Base-by-base conservation (phyloP, 2,329 filamentous ascomycete genomes). In the Fusarium sulawesiense region DNA sequence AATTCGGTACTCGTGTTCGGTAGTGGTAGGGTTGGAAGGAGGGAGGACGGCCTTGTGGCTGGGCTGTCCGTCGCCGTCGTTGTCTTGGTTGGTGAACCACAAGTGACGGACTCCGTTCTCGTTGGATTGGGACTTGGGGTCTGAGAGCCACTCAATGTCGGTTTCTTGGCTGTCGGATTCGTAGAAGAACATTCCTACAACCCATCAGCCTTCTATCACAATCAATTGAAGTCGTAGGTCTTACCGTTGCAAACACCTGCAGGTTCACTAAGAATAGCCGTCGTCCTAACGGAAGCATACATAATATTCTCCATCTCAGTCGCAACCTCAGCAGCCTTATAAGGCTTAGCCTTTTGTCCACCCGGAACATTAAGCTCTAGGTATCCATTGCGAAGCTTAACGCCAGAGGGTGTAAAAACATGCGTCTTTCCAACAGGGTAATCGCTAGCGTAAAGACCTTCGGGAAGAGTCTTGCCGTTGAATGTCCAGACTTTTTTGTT, bases 91-190 rank as follows among this genome's bases (percentile, higher is more conserved):
- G 5, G 76, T 78, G 29, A 77, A 49, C 76, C 76, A 78, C 23
- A 78, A 47, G 18, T 64, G 59, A n/a, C 73, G 70, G 14, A 64
- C 60, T 6, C 77, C 77, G 5, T 20, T 34, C 40, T 37, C 51
- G 53, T 78, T 77, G 37, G 76, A 77, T 9, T 66, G 27, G 2
- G 75, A 77, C 2, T 63, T 63, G 13, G 71, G 34, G 14, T 78
- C 76, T 1, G 77, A 78, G 16, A 78, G 75, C 77, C 77, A 78
- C 53, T 78, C 77, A 9, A 78, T 78, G 4, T 78, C 77, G 2
- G 71, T 73, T 49, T 78, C 77, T 25, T 78, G 77, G 7, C 54
- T 73, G 16, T 76, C 70, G 1, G 60, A 68, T 9, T 71, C 20
- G 56, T 77, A 78, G 30, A 77, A 75, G 66, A 78, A 78, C 55